Evolutionary conservation across 495 filamentous ascomycete species (phyloP).

Genomic region (Penicillium cosmopolitanum): DNA sequence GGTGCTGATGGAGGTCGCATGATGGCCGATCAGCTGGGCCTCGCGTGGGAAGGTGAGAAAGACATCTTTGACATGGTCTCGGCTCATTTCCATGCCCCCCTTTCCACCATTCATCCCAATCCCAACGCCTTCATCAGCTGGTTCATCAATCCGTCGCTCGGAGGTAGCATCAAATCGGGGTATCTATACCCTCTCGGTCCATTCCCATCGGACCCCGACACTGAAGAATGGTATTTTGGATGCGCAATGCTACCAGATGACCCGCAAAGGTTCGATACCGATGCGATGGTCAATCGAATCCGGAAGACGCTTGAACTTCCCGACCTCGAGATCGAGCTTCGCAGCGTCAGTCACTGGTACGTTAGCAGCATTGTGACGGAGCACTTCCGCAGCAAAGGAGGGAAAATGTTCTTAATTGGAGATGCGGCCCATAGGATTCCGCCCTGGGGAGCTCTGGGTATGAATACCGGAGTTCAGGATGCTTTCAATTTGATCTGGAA

Average conservation of each 20-base stretch:
- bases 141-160: conserved; percentile 22
- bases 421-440: conserved; percentile 57
- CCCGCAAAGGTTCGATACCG: conserved; percentile 20
- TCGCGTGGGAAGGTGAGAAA: conserved; percentile 19
- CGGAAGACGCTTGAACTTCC: conserved; percentile 20
- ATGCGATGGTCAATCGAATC: conserved; percentile 22
- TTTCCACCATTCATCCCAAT: conserved; percentile 27
- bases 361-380: conserved; percentile 19
- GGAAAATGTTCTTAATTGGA: conserved; percentile 52
- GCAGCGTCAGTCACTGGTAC: conserved; percentile 21
- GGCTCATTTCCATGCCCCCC: conserved; percentile 24
- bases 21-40: conserved; percentile 16
- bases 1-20: conserved; percentile 22
- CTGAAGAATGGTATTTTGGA: conserved; percentile 30
- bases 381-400: conserved; percentile 15
- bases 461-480: conserved; percentile 57
- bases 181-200: conserved; percentile 27
- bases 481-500: conserved; percentile 57
- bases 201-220: conserved; percentile 19
- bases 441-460: conserved; percentile 52
- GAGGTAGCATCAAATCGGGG: conserved; percentile 24
- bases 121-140: conserved; percentile 30
- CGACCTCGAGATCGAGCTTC: conserved; percentile 22
- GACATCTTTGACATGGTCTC: conserved; percentile 29
- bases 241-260: conserved; percentile 25